A percentile compares a stretch with the other conserved stretches of the same genome.
Evolutionary conservation across 495 filamentous ascomycete species (phyloP).

Genomic region (Astrothelium subdiscretum): DNA sequence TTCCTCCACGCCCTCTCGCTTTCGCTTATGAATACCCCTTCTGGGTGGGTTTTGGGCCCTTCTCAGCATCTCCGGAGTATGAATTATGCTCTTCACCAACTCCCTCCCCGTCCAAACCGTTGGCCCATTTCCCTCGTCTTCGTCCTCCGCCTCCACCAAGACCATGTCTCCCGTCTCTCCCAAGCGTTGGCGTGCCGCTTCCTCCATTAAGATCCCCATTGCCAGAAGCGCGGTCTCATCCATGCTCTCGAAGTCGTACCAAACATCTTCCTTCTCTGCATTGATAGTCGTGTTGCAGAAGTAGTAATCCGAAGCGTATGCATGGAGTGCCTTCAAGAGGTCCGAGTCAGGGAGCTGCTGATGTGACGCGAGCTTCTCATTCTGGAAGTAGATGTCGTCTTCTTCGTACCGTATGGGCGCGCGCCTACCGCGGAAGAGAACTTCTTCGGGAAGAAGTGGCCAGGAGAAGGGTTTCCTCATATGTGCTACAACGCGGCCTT

Average conservation of each 20-base stretch:
- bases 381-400: conserved; percentile 58
- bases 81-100: background rate
- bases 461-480: conserved; percentile 12
- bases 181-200: conserved; percentile 50
- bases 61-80: background rate
- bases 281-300: conserved; percentile 21
- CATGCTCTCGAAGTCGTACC: conserved; percentile 51
- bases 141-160: conserved; percentile 51
- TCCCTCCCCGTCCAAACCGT: background rate
- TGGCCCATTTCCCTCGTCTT: background rate
- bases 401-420: conserved; percentile 56
- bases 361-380: conserved; percentile 40
- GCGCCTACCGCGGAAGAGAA: conserved; percentile 52
- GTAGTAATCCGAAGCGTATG: conserved; percentile 66
- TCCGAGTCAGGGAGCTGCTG: conserved; percentile 55
- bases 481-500: conserved; percentile 3
- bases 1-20: background rate
- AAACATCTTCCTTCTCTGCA: conserved; percentile 15
- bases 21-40: too few species aligned
- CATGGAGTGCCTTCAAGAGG: conserved; percentile 63
- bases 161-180: conserved; percentile 64
- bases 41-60: background rate
- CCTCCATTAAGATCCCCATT: conserved; percentile 72
- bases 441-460: conserved; percentile 57
- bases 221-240: conserved; percentile 78